These are phyloP conservation scores for Pseudocercospora macadamiae DNA, from an alignment of 2,329 filamentous ascomycete genomes.

Conservation along the genomic window DNA sequence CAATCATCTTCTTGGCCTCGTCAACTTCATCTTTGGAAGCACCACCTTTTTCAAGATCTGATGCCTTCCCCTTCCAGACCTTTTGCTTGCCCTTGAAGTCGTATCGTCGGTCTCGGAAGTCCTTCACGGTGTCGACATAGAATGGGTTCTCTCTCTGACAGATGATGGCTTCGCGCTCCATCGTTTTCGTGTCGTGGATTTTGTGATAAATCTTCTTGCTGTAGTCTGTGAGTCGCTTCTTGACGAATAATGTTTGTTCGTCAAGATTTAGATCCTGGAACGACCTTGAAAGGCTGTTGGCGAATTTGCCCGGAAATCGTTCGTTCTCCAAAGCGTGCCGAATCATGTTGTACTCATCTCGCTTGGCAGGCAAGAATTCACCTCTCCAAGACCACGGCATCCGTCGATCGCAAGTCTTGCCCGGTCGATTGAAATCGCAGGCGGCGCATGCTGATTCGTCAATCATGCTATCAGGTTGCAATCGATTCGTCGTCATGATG, in stretches of 20 bases:
- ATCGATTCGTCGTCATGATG: conserved; percentile 98
- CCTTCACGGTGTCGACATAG: conserved; percentile 93
- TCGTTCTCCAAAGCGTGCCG: conserved; percentile 88
- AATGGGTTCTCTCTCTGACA: conserved; percentile 98
- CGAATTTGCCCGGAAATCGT: conserved; percentile 78
- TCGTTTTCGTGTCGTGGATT: conserved; percentile 91
- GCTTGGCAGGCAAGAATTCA: conserved; percentile 92
- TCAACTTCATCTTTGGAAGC: conserved; percentile 78
- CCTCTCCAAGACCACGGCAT: conserved; percentile 98
- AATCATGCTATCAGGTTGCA: conserved; percentile 99
- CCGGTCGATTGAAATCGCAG: conserved; percentile 96
- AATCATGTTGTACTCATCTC: conserved; percentile 99
- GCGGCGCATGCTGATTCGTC: conserved; percentile 93
- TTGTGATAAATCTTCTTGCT: conserved; percentile 99
- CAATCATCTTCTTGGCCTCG: conserved; percentile 97
- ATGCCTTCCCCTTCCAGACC: conserved; percentile 96
- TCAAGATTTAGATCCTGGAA: conserved; percentile 82
- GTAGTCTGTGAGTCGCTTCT: conserved; percentile 88
- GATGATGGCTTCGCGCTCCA: conserved; percentile 93
- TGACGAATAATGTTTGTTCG: conserved; percentile 78
- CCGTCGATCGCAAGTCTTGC: conserved; percentile 93
- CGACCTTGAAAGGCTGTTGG: conserved; percentile 69
- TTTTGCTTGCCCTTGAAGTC: conserved; percentile 99
- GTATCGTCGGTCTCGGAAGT: conserved; percentile 95
- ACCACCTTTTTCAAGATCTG: conserved; percentile 79